phyloP scores from a whole-genome alignment of 2,329 filamentous ascomycete species.

The Apiospora aurea region DNA sequence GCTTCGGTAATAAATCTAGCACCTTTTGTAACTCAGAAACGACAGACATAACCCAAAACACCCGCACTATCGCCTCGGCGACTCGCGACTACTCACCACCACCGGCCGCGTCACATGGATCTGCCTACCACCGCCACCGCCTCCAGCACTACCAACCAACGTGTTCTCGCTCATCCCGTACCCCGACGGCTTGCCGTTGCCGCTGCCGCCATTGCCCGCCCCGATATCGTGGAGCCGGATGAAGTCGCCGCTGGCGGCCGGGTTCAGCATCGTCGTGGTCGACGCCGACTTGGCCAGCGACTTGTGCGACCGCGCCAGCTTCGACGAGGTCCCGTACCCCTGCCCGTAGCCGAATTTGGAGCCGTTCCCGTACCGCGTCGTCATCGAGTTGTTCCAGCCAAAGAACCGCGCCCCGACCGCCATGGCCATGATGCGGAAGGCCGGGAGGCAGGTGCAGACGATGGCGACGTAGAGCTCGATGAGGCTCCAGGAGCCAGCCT shows the following conservation, averaged over 20 bases:
- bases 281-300: not conserved
- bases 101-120: constrained; percentile 6
- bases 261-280: not conserved
- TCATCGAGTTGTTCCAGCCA: constrained; percentile 9
- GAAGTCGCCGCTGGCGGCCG: not conserved
- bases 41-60: not conserved
- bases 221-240: constrained; percentile 21
- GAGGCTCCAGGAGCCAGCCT: constrained; percentile 48
- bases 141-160: not conserved
- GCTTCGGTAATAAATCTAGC: not conserved
- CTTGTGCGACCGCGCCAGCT: not conserved
- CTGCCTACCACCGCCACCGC: not conserved
- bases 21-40: not conserved
- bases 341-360: constrained; percentile 10
- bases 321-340: not conserved
- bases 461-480: constrained; percentile 51
- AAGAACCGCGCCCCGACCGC: constrained; percentile 23
- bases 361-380: not conserved
- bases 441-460: constrained; percentile 51
- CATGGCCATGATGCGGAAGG: constrained; percentile 37
- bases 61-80: not conserved
- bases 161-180: not conserved
- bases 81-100: not conserved
- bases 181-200: not conserved
- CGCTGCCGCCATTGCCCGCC: not conserved